phyloP scores from a whole-genome alignment of 1,284 basidiomycete species.

The Golubevia pallescens region DNA sequence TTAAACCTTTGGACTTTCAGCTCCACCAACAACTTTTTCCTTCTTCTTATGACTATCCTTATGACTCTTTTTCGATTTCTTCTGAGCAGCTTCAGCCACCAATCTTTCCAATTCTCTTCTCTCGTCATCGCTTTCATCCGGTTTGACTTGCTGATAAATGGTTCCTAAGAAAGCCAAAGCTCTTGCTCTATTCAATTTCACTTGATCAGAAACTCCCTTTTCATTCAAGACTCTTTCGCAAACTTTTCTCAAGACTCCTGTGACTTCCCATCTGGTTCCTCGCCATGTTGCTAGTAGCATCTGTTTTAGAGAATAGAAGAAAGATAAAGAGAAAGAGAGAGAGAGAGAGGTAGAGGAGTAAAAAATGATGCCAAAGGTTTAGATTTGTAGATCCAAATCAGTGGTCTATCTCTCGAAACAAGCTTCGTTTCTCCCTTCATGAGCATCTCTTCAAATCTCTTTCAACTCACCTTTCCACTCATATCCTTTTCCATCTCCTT shows the following conservation, averaged over 20 bases:
- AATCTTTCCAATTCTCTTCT: slow-evolving; percentile 63
- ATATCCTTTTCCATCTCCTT: slow-evolving; percentile 89
- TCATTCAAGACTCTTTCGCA: slow-evolving; percentile 61
- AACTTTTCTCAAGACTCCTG: slow-evolving; percentile 48
- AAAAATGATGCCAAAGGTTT: neutral
- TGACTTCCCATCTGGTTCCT: slow-evolving; percentile 41
- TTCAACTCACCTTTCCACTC: slow-evolving; percentile 76
- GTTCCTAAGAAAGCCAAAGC: slow-evolving; percentile 54
- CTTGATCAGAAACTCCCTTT: slow-evolving; percentile 54
- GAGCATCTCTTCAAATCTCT: neutral
- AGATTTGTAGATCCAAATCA: neutral
- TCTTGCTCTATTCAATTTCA: slow-evolving; percentile 52
- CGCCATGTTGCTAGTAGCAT: slow-evolving; percentile 26
- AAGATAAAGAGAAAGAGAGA: too few species aligned
- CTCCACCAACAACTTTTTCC: slow-evolving; percentile 10
- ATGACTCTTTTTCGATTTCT: slow-evolving; percentile 63
- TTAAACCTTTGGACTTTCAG: neutral
- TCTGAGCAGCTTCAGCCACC: slow-evolving; percentile 66
- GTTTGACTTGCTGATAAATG: slow-evolving; percentile 58
- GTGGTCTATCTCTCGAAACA: too few species aligned
- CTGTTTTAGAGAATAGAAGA: neutral
- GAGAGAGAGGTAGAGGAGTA: neutral
- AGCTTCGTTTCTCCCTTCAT: neutral
- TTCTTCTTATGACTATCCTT: slow-evolving; percentile 14
- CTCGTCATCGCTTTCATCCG: slow-evolving; percentile 59